These are phyloP conservation scores for Neoarthrinium moseri DNA, from an alignment of 2,329 filamentous ascomycete species.

Conservation along the genomic window DNA sequence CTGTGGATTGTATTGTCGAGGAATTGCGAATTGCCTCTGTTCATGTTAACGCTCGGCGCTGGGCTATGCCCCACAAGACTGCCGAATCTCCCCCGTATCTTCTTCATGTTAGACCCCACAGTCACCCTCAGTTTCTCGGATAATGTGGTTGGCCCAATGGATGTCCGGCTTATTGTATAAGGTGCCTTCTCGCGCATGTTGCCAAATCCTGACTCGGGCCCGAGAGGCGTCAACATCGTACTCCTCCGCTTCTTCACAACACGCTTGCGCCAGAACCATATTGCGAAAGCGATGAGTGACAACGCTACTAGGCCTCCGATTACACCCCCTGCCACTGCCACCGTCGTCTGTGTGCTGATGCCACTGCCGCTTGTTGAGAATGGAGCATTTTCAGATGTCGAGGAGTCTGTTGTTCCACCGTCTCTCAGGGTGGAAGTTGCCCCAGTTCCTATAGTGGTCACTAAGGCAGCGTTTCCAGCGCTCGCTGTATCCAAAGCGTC, in stretches of 20 bases:
- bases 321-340: constrained; percentile 50
- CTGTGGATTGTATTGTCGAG: constrained; percentile 35
- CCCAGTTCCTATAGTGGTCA: constrained; percentile 10
- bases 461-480: constrained; percentile 9
- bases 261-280: constrained; percentile 51
- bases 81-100: constrained; percentile 33
- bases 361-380: constrained; percentile 20
- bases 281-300: constrained; percentile 43
- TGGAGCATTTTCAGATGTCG: background rate
- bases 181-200: constrained; percentile 28
- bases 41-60: constrained; percentile 44
- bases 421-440: background rate
- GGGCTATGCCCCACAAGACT: constrained; percentile 30
- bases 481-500: background rate
- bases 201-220: constrained; percentile 12
- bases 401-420: background rate
- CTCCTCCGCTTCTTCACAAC: constrained; percentile 41
- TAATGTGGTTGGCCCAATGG: constrained; percentile 48
- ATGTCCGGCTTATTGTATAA: constrained; percentile 43
- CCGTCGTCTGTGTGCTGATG: constrained; percentile 31
- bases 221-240: constrained; percentile 47
- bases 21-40: constrained; percentile 55
- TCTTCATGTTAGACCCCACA: constrained; percentile 34
- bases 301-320: constrained; percentile 47
- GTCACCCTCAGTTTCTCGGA: constrained; percentile 39